Conservation (phyloP, 192 early-diverging fungal species). For the Phycomyces nitens region DNA sequence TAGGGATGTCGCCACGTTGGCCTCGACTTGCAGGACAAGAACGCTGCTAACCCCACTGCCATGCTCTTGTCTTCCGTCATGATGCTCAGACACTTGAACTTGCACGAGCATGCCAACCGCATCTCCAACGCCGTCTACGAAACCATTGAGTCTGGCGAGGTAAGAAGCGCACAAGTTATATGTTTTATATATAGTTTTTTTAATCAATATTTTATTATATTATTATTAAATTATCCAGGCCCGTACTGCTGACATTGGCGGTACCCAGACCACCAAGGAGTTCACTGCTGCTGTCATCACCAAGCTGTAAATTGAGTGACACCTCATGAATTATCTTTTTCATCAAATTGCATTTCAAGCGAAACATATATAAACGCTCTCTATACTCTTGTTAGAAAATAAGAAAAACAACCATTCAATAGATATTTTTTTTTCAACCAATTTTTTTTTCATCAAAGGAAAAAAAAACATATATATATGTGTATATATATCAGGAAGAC, state of each 20-base stretch:
- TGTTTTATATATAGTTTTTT: no score
- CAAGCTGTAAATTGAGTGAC: conserved; percentile 48
- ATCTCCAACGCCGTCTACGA: conserved; percentile 88
- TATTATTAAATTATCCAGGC: no score
- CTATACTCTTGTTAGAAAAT: no score
- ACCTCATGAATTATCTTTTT: no score
- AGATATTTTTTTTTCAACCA: no score
- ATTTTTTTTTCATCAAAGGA: no score
- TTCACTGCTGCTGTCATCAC: conserved; percentile 87
- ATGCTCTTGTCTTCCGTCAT: conserved; percentile 89
- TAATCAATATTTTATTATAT: background rate
- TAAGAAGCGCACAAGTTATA: no score
- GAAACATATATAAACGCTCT: no score
- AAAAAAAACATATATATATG: no score
- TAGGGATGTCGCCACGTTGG: conserved; percentile 96
- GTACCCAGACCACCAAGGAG: conserved; percentile 81
- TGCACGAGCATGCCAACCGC: conserved; percentile 84
- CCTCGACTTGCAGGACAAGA: conserved; percentile 90
- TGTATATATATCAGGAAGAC: no score
- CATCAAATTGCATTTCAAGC: no score
- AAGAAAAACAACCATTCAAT: no score
- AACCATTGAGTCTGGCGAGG: conserved; percentile 77
- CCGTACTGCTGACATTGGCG: conserved; percentile 87
- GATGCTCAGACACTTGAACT: conserved; percentile 94
- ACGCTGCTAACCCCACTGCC: conserved; percentile 95